Conservation (phyloP, 2,329 filamentous ascomycete genomes). For the Paraphoma chrysanthemicola region DNA sequence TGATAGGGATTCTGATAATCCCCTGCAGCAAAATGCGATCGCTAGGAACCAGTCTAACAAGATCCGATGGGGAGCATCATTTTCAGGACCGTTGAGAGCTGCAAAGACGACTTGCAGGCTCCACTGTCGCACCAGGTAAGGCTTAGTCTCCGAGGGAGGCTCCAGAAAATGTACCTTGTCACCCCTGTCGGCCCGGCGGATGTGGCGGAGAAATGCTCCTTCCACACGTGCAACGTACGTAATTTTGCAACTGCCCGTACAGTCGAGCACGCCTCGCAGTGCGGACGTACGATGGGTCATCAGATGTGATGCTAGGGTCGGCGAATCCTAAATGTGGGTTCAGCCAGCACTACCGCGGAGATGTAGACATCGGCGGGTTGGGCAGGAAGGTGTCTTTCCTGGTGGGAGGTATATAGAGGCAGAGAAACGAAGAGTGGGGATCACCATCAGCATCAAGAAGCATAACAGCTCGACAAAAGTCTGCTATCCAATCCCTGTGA, state of each 20-base stretch:
- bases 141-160: not conserved
- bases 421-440: not conserved
- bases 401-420: conserved; percentile 4
- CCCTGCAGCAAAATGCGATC: too few relatives aligned
- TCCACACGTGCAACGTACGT: conserved; percentile 9
- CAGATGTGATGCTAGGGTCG: not conserved
- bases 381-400: conserved; percentile 2
- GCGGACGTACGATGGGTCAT: conserved; percentile 8
- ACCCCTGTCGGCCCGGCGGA: conserved; percentile 3
- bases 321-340: not conserved
- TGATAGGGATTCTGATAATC: too few relatives aligned
- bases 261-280: conserved; percentile 1
- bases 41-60: not conserved
- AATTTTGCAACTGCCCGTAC: conserved; percentile 1
- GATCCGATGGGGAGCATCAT: not conserved
- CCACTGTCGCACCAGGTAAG: not conserved
- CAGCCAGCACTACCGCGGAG: conserved; percentile 6
- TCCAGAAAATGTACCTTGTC: not conserved
- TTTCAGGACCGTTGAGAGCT: not conserved
- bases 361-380: conserved; percentile 6
- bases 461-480: not conserved
- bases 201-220: conserved; percentile 12
- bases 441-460: not conserved
- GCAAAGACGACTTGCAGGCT: not conserved
- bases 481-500: not conserved